Evolutionary conservation across 1,284 basidiomycete species (phyloP), one percentile per base, ranked within the genome.

Genomic region (Fomitopsis palustris): DNA sequence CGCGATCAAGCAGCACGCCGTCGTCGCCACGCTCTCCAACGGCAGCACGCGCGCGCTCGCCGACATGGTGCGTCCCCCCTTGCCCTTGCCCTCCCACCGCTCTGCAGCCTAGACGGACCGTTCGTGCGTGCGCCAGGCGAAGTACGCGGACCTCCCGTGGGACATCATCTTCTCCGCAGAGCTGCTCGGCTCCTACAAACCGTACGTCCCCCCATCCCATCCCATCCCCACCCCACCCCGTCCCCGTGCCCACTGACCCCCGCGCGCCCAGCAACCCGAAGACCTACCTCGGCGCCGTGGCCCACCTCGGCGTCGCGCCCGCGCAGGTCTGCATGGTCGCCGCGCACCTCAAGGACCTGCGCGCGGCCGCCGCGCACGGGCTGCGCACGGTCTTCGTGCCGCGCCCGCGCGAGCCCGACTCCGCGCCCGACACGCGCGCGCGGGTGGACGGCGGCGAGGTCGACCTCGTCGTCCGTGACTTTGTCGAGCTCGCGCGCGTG

Each of bases 321-420:
- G 81, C 86, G 0, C 64, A 78, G 16, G 77, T 81, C 53, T 77
- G 80, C 45, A 82, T 89, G 81, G 86, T 89, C 10, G 85, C 87
- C 0, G 79, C 85, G 10, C 87, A 90, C 68, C 75, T 77, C 0
- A 76, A 72, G 60, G 87, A 89, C 65, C 73, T 87, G 8, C 75
- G 76, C 4, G 83, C 75, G 0, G 87, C 87, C 0, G 78, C 77
- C 1, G 68, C 66, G 0, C 70, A 77, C 6, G 87, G 86, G 0
- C 74, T 87, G 74, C 81, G 76, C 63, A 84, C 83, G 0, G 70
- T 87, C 1, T 88, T 85, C 57, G 74, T 87, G 0, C 78, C 75
- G 0, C 75, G 85, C 4, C 67, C 72, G 1, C 72, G 33, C 31
- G 58, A 59, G 49, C 52, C 74, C 0, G 84, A 87, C 62, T 81